Percentiles rank a stretch among this genome's conserved stretches.
Conservation (phyloP, 1,284 basidiomycete species). For the Kwoniella shivajii region DNA sequence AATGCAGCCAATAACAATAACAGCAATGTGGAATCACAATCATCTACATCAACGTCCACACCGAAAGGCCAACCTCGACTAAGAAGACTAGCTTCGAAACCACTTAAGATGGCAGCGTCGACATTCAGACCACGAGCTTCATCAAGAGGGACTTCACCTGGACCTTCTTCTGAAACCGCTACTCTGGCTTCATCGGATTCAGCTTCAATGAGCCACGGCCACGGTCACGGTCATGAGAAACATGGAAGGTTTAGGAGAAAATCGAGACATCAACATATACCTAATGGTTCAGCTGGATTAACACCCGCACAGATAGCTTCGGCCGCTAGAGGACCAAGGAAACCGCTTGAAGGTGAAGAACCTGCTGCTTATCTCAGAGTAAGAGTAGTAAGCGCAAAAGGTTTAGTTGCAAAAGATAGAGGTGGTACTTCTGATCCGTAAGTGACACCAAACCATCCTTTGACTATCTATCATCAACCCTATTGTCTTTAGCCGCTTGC, state of each 20-base stretch:
- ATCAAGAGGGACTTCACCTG: conserved; percentile 5
- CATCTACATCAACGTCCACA: neutral
- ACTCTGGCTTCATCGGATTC: neutral
- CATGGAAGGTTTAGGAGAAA: conserved; percentile 3
- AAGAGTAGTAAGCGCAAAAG: conserved; percentile 54
- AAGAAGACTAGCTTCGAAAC: conserved; percentile 41
- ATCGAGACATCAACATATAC: conserved; percentile 17
- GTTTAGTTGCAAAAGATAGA: conserved; percentile 57
- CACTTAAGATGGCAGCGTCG: conserved; percentile 49
- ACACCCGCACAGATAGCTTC: conserved; percentile 40
- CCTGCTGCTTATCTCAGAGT: conserved; percentile 53
- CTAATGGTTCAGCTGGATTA: conserved; percentile 14
- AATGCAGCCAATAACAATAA: neutral
- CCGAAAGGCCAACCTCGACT: conserved; percentile 17
- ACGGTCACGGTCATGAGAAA: neutral
- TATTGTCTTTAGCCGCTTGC: neutral
- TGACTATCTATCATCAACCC: neutral
- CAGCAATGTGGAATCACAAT: neutral
- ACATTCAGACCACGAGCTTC: conserved; percentile 27
- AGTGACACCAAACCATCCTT: conserved; percentile 18
- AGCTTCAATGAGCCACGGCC: too few relatives aligned
- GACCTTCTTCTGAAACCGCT: neutral
- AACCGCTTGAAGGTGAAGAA: conserved; percentile 51
- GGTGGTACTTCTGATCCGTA: conserved; percentile 55
- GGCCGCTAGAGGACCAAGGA: conserved; percentile 41